These are phyloP conservation scores for Omphalotus guepiniiformis DNA, from an alignment of 768 basidiomycete species.

Conservation along the genomic window DNA sequence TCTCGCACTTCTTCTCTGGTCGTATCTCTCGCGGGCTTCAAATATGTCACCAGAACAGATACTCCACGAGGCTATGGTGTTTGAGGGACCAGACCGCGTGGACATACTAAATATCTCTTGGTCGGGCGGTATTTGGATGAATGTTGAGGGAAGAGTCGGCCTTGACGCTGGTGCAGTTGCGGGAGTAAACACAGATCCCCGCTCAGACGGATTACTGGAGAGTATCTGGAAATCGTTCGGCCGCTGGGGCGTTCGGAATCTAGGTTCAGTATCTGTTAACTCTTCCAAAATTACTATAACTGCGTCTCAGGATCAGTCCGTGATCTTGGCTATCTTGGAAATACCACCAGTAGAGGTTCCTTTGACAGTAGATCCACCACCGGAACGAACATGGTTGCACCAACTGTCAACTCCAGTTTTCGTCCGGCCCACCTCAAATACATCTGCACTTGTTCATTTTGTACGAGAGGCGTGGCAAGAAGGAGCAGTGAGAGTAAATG, in stretches of 20 bases:
- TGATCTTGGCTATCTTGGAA: slow-evolving; percentile 43
- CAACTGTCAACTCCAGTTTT: slow-evolving; percentile 46
- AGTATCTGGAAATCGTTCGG: slow-evolving; percentile 63
- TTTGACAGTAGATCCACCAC: slow-evolving; percentile 48
- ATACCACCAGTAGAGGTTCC: slow-evolving; percentile 50
- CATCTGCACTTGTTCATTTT: slow-evolving; percentile 45
- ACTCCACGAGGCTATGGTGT: slow-evolving; percentile 47
- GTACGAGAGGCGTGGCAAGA: slow-evolving; percentile 53
- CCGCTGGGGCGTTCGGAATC: slow-evolving; percentile 54
- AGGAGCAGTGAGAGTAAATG: slow-evolving; percentile 43
- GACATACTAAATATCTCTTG: slow-evolving; percentile 58
- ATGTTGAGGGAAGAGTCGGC: slow-evolving; percentile 53
- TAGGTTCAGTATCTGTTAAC: slow-evolving; percentile 55
- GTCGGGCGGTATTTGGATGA: slow-evolving; percentile 56
- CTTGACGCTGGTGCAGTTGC: slow-evolving; percentile 63
- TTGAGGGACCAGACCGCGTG: slow-evolving; percentile 58
- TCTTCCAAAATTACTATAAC: slow-evolving; percentile 48
- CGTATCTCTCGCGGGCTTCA: slow-evolving; percentile 57
- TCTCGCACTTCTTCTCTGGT: slow-evolving; percentile 54
- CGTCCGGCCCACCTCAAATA: slow-evolving; percentile 51
- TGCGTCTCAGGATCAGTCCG: slow-evolving; percentile 35
- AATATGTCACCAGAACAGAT: slow-evolving; percentile 54
- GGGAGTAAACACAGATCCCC: slow-evolving; percentile 44
- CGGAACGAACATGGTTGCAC: slow-evolving; percentile 55
- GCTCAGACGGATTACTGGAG: slow-evolving; percentile 41